These are phyloP conservation scores for Austroboletus novae-zelandiae DNA, from an alignment of 1,284 basidiomycete genomes.

Conservation along the genomic window DNA sequence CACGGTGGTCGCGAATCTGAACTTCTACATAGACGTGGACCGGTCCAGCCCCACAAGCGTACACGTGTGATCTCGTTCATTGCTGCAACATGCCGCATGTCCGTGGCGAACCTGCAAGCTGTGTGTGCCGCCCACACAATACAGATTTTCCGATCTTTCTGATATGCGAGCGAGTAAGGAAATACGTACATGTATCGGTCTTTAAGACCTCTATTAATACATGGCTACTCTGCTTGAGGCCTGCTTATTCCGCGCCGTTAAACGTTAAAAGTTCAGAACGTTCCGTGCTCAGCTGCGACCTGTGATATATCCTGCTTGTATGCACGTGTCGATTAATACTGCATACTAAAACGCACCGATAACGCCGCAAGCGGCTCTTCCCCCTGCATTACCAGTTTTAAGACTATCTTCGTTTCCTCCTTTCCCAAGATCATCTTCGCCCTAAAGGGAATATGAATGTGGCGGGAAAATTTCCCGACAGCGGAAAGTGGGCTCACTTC, in stretches of 20 bases:
- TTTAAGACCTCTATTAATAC: neutral
- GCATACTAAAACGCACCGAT: slow-evolving; percentile 47
- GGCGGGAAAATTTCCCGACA: slow-evolving; percentile 6
- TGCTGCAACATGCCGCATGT: too few relatives aligned
- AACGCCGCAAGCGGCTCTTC: slow-evolving; percentile 70
- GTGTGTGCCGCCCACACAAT: neutral
- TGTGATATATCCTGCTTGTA: slow-evolving; percentile 3
- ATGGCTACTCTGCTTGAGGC: neutral
- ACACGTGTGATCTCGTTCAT: neutral
- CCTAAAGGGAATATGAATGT: slow-evolving; percentile 37
- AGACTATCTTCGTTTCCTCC: slow-evolving; percentile 66
- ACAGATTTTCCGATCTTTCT: too few relatives aligned
- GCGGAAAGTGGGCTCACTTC: slow-evolving; percentile 39
- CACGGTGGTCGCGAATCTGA: neutral
- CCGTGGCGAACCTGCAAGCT: neutral
- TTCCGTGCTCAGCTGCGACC: slow-evolving; percentile 18
- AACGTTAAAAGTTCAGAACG: neutral
- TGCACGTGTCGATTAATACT: neutral
- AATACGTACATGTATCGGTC: slow-evolving; percentile 1
- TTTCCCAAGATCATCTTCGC: slow-evolving; percentile 71
- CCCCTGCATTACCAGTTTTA: slow-evolving; percentile 75
- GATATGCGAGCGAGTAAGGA: slow-evolving; percentile 2
- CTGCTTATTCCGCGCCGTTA: slow-evolving; percentile 2
- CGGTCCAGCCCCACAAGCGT: neutral
- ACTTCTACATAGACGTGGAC: neutral